Conservation (phyloP, 768 basidiomycete genomes). For the Dacryopinax primogenitus region DNA sequence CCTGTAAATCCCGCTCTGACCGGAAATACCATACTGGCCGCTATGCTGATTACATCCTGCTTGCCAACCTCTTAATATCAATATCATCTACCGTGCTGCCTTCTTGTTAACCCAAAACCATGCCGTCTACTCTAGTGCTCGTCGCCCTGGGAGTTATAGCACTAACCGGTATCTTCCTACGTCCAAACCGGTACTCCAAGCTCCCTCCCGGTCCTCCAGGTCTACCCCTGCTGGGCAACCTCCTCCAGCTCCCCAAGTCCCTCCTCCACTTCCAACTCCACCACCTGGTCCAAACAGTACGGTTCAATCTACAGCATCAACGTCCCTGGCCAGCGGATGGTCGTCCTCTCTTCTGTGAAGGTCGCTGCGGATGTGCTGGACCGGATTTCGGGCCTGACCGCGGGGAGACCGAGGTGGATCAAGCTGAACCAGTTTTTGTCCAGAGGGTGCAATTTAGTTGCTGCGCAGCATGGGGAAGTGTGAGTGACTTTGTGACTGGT, state of each 20-base stretch:
- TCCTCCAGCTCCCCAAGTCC: constrained; percentile 17
- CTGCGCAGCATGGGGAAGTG: not conserved
- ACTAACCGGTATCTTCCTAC: not conserved
- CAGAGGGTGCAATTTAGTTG: not conserved
- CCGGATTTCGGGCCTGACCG: not conserved
- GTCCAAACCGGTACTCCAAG: not conserved
- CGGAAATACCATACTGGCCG: no score
- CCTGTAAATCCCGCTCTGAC: no score
- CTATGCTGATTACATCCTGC: no score
- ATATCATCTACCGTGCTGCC: no score
- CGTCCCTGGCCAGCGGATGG: not conserved
- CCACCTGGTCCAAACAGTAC: constrained; percentile 48
- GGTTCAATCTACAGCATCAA: not conserved
- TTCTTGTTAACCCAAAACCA: no score
- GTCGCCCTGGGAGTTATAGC: not conserved
- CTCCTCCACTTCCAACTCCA: constrained; percentile 48
- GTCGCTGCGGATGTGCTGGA: not conserved
- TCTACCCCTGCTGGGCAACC: constrained; percentile 20
- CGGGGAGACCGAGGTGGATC: not conserved
- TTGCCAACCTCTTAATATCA: no score
- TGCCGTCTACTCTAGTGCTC: not conserved
- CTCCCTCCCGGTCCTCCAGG: constrained; percentile 7
- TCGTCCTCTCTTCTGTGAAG: not conserved
- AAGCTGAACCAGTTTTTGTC: constrained; percentile 1
- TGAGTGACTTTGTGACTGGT: not conserved